Evolutionary conservation across 2,329 filamentous ascomycete genomes (phyloP), one percentile per base, ranked within the genome.

Genomic region (Penicillium sclerotigenum): DNA sequence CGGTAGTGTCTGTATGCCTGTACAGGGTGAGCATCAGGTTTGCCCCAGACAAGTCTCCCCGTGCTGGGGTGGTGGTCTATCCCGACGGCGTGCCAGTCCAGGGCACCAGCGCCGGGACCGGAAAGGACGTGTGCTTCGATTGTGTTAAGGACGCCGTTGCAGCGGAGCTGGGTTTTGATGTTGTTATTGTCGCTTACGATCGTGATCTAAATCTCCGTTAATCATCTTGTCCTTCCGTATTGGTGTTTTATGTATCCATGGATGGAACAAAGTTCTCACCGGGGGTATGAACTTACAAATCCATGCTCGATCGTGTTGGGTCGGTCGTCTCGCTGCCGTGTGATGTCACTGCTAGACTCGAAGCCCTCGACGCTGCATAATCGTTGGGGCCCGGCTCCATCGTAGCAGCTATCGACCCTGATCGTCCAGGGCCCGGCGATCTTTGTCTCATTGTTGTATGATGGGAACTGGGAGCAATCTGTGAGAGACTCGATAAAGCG

Each of bases 351-450:
- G 6, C 55, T 46, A 3, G 59, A 51, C 11, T 33, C 40, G 11
- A 56, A 57, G 2, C 59, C 55, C 13, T 62, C 58, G 16, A 60
- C 47, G 6, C 16, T 38, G 14, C 59, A 62, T 24, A 22, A 9
- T 1, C 43, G 36, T 4, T 31, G 13, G 5, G 47, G n/a, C 1
- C 40, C 46, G 1, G 50, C 51, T 11, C n/a, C 41, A 47, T 60
- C 46, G 4, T 26, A 43, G 20, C 59, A 62, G 14, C 36, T 48
- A 20, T 52, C 43, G 3, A 60, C n/a, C 3, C 47, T 47, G 20
- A 62, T 33, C 2, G 50, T 52, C 59, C 59, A 62, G 0, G 59
- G 59, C 3, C 59, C 59, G 4, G 59, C 59, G 13, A 59, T 58
- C 18, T 48, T 52, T 10, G 58, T 59, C 11, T 43, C 43, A 4